Evolutionary conservation across 345 rosid genomes (phyloP), one percentile per base, ranked within the genome.

Genomic region (Populus pruinosa): DNA sequence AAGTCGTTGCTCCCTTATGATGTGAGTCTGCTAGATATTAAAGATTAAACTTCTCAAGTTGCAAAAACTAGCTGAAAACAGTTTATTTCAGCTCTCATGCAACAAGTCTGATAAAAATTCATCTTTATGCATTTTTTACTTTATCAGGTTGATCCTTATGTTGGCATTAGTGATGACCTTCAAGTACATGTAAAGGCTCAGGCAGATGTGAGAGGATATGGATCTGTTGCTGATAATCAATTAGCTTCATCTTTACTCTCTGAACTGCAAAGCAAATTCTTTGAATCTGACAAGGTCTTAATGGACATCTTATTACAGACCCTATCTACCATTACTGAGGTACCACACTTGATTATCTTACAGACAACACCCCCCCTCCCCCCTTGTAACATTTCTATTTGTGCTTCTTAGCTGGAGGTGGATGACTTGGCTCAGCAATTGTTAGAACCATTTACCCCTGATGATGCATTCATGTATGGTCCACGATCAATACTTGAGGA

Each of bases 371-470:
- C 36, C 4, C 4, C 18, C 12, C 12, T 29, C 69, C 69, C 53
- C 65, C 38, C 67, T 70, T 47, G 36, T 39, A 14, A 72, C 5
- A 18, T 67, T 17, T 80, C 25, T 70, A 7, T 71, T 38, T 79
- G 77, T 68, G 65, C 80, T 82, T 84, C 71, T 82, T 79, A 93
- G 99, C 73, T 90, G 44, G 86, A 86, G 69, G 86, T 56, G 73
- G 94, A 86, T 82, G 94, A 88, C 44, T 82, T 96, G 74, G 83
- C 77, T n/a, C 85, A 56, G 77, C 97, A 89, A 82, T 86, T 96
- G 75, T 83, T 77, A 8, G 97, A 96, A 86, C 81, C 91, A 67
- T 96, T 93, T 82, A 86, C 93, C 44, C 97, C 97, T 27, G 99
- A 96, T 81, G 98, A 93, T 77, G 91, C 91, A 53, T 88, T 92